Percentiles rank a stretch among this genome's conserved stretches.
Conservation (phyloP, 768 basidiomycete species). For the Xerocomus potaroensis region DNA sequence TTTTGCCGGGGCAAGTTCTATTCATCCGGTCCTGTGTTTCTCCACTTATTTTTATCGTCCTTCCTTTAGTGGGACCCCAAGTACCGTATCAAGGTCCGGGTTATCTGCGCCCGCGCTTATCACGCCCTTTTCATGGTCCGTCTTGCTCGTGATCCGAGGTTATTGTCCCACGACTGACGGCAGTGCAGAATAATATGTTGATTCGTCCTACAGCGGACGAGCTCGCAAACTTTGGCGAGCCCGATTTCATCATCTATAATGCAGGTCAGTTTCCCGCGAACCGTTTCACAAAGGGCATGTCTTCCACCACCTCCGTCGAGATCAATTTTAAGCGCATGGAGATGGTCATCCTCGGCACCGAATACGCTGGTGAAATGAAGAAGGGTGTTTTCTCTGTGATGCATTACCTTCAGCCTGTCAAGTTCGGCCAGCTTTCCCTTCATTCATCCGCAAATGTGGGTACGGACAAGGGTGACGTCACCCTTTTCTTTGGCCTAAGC, state of each 20-base stretch:
- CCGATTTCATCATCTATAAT: constrained; percentile 99
- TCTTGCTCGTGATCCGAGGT: constrained; percentile 7
- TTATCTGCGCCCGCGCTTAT: constrained; percentile 97
- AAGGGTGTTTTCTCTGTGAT: constrained; percentile 99
- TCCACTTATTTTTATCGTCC: not conserved
- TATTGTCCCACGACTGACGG: constrained; percentile 5
- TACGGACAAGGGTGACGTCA: constrained; percentile 83
- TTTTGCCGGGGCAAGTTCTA: constrained; percentile 69
- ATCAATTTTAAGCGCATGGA: constrained; percentile 99
- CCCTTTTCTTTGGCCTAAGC: constrained; percentile 97
- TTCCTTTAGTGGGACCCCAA: constrained; percentile 93
- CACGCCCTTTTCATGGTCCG: constrained; percentile 97
- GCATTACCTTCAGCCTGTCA: constrained; percentile 99
- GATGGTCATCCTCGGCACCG: constrained; percentile 99
- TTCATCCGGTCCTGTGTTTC: not conserved
- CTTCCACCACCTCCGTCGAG: constrained; percentile 96
- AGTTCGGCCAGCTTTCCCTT: constrained; percentile 94
- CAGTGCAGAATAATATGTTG: constrained; percentile 90
- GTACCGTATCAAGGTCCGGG: constrained; percentile 99
- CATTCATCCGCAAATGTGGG: constrained; percentile 99
- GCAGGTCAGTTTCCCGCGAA: constrained; percentile 99
- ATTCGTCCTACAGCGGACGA: constrained; percentile 97
- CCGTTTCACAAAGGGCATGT: constrained; percentile 99
- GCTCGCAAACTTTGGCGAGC: constrained; percentile 90
- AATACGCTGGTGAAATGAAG: constrained; percentile 99